Evolutionary conservation across 768 basidiomycete genomes (phyloP), one percentile per base, ranked within the genome.

Genomic region (Tulasnella sp.): DNA sequence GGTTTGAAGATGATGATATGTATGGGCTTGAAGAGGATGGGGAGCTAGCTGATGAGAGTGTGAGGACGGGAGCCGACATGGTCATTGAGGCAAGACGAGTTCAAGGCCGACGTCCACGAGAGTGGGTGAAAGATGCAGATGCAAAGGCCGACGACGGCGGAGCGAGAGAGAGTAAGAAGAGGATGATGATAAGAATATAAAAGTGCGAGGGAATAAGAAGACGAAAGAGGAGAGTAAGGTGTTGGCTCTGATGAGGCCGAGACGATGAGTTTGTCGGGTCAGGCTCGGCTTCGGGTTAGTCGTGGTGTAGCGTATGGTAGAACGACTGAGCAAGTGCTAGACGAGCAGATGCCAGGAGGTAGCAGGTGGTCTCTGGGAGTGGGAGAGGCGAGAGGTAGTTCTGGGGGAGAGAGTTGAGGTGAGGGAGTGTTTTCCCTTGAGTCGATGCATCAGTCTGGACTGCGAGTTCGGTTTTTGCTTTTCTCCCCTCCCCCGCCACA

Each of bases 11-110:
- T 18, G 37, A 72, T 18, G 39, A 72, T 7, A 72, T 37, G 44
- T 72, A 72, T 57, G 75, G 55, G 35, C 39, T 76, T 46, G 57
- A 76, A 51, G 57, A 39, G 35, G 37, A 29, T 26, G 75, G 57
- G 18, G 48, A 61, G 55, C 75, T 76, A 6, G 75, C 75, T 26
- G 75, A 39, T 40, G 75, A 76, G 26, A 76, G 57, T 11, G 75
- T 76, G 48, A 76, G 75, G 35, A 76, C 55, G n/a, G 75, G 75
- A 5, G 75, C 75, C 16, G 75, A 32, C 48, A 61, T 61, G 55
- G 75, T 39, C 37, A 76, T 74, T 46, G 44, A 44, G 15, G 15
- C 16, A 48, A 5, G 73, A 73, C 13, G 15, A 23, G 51, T 51
- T 51, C 51, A 51, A 51, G 6, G 51, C 51, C 51, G n/a, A 51